Conservation (phyloP, 2,329 filamentous ascomycete genomes). For the Pseudopithomyces chartarum region DNA sequence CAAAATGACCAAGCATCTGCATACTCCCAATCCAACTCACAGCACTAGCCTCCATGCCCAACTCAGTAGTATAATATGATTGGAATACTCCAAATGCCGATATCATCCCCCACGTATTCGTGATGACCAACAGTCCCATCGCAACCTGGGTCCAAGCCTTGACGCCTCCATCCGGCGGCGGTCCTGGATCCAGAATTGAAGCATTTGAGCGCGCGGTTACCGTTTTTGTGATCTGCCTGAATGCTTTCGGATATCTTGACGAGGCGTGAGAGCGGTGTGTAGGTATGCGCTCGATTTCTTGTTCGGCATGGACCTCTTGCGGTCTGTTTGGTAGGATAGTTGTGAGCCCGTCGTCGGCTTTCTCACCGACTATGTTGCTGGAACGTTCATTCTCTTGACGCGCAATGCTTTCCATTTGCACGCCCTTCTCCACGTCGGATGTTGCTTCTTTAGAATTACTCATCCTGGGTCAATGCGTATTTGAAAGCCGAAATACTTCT, state of each 20-base stretch:
- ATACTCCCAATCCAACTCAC: slow-evolving; percentile 56
- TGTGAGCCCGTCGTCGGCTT: neutral
- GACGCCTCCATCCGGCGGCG: slow-evolving; percentile 44
- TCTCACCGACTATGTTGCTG: neutral
- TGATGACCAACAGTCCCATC: slow-evolving; percentile 41
- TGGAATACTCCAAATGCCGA: slow-evolving; percentile 30
- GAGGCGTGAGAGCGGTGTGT: slow-evolving; percentile 19
- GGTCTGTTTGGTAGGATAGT: neutral
- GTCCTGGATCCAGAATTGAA: slow-evolving; percentile 39
- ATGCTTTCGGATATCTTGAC: slow-evolving; percentile 12
- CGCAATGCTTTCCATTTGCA: neutral
- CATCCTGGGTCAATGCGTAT: neutral
- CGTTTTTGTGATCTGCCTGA: slow-evolving; percentile 27
- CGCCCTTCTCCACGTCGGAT: slow-evolving; percentile 1
- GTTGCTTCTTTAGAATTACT: neutral
- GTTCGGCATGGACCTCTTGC: slow-evolving; percentile 13
- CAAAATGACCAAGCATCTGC: slow-evolving; percentile 54
- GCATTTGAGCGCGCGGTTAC: slow-evolving; percentile 40
- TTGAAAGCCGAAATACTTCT: neutral
- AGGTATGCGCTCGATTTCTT: slow-evolving; percentile 15
- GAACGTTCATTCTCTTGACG: neutral
- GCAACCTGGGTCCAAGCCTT: slow-evolving; percentile 45
- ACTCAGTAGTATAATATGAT: slow-evolving; percentile 25
- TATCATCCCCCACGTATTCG: slow-evolving; percentile 13
- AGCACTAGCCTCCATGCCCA: slow-evolving; percentile 38